Evolutionary conservation across 192 early-diverging fungal species (phyloP), one percentile per base, ranked within the genome.

Genomic region (Coemansia sp.): DNA sequence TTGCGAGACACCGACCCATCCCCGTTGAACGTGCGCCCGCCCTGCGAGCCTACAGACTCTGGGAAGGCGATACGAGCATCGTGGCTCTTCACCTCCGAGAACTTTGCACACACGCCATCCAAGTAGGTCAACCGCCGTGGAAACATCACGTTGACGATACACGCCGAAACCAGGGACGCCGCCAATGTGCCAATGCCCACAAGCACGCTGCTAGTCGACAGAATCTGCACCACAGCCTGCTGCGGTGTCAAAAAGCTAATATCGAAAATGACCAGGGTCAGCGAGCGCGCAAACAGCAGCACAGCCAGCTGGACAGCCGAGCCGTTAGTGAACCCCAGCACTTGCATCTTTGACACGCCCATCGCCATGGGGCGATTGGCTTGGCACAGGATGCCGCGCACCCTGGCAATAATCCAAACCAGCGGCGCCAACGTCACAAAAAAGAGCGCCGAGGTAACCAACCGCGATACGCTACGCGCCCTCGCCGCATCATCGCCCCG

Each of bases 161-260:
- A 42, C 3, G 60, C 61, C 1, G 67, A 41, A 0, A 70, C 16
- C 14, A 82, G 73, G 31, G 79, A 72, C 16, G 79, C 13, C 0
- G 73, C 55, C 55, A 82, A 64, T 2, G 79, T 76, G 8, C 45
- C 73, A 41, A 82, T 41, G 9, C 79, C 79, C 33, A 67, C 69
- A 43, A 69, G 52, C 10, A 57, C 59, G 39, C 73, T 82, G 69
- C 59, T 72, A n/a, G 69, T 67, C 0, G 48, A 66, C 48, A 73
- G 35, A n/a, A 36, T 53, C 20, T 28, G 18, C 1, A 72, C 50
- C 5, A 47, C 39, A 3, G 45, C 14, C 35, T 66, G 63, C 13
- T 47, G 13, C 0, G 73, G 79, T 11, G 79, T 64, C 64, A 82
- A 16, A 31, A 62, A 82, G 73, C 73, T 73, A 50, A 76, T 76